Base-by-base conservation (phyloP, 2,329 filamentous ascomycete genomes). In the Colletotrichum sp. region DNA sequence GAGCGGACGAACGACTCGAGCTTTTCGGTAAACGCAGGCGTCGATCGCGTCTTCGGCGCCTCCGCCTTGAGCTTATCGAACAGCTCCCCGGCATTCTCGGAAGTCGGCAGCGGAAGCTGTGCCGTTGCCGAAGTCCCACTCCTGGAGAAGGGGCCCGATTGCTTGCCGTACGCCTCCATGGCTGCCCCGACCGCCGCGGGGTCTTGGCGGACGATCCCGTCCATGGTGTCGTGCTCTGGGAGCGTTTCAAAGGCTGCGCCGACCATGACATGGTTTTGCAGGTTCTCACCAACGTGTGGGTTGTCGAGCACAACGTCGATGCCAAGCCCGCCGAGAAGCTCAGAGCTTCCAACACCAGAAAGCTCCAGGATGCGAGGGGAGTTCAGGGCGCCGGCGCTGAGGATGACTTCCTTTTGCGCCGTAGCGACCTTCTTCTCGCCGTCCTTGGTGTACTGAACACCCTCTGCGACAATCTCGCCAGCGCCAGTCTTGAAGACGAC, bases 351-450 rank as follows among this genome's bases (percentile, higher is more conserved):
- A 60, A 88, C 82, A 2, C 86, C 85, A 3, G 85, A 87, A 8
- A 87, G 80, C 77, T 88, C 84, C 7, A 89, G 82, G 32, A 89
- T 78, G 22, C 84, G 82, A 6, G 88, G 86, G 1, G 84, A 83
- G 68, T 87, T 84, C 75, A 88, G 82, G 1, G 83, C 79, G 3
- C 87, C 87, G 8, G 85, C 86, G 2, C 83, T 81, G 6, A 89
- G 61, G 30, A 89, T 84, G 5, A 89, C 83, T 73, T 89, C 87
- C 30, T 80, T 83, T 3, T 76, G 78, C 2, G 83, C 84, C 8
- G 60, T 74, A 13, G 82, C 75, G 0, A 62, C 78, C 36, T 74
- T 77, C 13, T 61, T 77, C 39, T 73, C 75, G 18, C 67, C 76
- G 18, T 70, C 68, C 39, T 76, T 67, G 48, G 65, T 65, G 70